A percentile compares a stretch with the other conserved stretches of the same genome.
Evolutionary conservation across 805 yeast genomes (phyloP).

Genomic region (Saccharomyces cerevisiae): DNA sequence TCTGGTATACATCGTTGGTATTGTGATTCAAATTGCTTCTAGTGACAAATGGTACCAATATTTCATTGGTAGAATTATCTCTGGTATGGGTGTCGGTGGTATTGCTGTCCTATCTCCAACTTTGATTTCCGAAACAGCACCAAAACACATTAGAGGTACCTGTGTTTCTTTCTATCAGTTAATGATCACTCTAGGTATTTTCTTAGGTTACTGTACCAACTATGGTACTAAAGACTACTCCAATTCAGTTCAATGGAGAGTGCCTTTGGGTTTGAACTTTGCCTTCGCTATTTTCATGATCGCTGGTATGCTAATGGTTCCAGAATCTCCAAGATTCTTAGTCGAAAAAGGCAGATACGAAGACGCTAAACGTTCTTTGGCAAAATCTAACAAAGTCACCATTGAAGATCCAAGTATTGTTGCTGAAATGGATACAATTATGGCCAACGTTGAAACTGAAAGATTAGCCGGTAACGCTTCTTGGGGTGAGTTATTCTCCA

Average conservation of each 20-base stretch:
- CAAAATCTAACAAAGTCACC: slow-evolving; percentile 48
- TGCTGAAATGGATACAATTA: slow-evolving; percentile 48
- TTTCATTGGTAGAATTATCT: slow-evolving; percentile 56
- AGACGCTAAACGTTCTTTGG: slow-evolving; percentile 54
- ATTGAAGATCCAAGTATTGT: slow-evolving; percentile 47
- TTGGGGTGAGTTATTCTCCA: slow-evolving; percentile 58
- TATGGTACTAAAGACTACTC: slow-evolving; percentile 42
- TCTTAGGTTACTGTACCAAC: slow-evolving; percentile 67
- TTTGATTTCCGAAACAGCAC: slow-evolving; percentile 43
- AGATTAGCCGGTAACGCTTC: slow-evolving; percentile 54
- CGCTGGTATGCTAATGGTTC: slow-evolving; percentile 43
- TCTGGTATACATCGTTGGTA: slow-evolving; percentile 55
- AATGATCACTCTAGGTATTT: slow-evolving; percentile 66
- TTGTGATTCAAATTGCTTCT: slow-evolving; percentile 54
- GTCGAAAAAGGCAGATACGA: slow-evolving; percentile 48
- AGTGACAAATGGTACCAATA: slow-evolving; percentile 56
- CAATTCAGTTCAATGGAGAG: slow-evolving; percentile 61
- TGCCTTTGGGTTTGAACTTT: slow-evolving; percentile 54
- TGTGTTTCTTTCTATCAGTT: slow-evolving; percentile 65
- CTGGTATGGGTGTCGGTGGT: slow-evolving; percentile 78
- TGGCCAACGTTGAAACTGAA: slow-evolving; percentile 57
- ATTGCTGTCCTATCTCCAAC: slow-evolving; percentile 70
- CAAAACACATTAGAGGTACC: slow-evolving; percentile 53
- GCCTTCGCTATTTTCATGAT: slow-evolving; percentile 38
- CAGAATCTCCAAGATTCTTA: slow-evolving; percentile 68